Evolutionary conservation across 306 rosid genomes (phyloP).

Genomic region (Luffa acutangula): DNA sequence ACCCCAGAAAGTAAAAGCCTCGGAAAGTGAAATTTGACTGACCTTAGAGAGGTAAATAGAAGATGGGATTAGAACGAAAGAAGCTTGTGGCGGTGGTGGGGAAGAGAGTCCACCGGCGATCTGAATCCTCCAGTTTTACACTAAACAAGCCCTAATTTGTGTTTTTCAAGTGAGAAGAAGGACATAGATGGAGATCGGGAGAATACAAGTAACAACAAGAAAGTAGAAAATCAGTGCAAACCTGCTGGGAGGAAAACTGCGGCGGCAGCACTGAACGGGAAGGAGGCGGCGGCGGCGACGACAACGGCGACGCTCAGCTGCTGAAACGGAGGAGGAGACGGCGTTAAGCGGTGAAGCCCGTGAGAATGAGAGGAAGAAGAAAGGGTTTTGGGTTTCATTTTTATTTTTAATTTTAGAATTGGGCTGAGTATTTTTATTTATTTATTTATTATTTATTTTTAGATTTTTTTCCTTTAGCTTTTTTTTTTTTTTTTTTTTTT

Average conservation of each 20-base stretch:
- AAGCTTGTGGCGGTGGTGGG: background rate
- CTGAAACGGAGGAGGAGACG: background rate
- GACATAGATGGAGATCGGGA: background rate
- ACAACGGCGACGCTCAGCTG: background rate
- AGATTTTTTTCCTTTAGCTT: too few species aligned
- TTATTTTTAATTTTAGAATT: too few species aligned
- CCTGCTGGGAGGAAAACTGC: background rate
- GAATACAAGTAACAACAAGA: background rate
- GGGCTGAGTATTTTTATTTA: too few species aligned
- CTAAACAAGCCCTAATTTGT: background rate
- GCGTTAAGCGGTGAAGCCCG: background rate
- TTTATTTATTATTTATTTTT: too few species aligned
- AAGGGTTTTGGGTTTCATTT: background rate
- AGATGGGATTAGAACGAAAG: background rate
- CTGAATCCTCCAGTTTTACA: background rate
- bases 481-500: too few species aligned
- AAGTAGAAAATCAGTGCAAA: background rate
- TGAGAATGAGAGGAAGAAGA: background rate
- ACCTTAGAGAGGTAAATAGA: background rate
- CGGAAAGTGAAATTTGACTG: background rate
- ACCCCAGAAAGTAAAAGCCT: background rate
- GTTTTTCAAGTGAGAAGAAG: background rate
- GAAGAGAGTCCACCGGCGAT: background rate
- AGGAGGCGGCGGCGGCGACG: background rate
- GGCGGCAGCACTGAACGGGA: background rate